Conservation (phyloP, 2,329 filamentous ascomycete species). For the Calonectria fujianensis region DNA sequence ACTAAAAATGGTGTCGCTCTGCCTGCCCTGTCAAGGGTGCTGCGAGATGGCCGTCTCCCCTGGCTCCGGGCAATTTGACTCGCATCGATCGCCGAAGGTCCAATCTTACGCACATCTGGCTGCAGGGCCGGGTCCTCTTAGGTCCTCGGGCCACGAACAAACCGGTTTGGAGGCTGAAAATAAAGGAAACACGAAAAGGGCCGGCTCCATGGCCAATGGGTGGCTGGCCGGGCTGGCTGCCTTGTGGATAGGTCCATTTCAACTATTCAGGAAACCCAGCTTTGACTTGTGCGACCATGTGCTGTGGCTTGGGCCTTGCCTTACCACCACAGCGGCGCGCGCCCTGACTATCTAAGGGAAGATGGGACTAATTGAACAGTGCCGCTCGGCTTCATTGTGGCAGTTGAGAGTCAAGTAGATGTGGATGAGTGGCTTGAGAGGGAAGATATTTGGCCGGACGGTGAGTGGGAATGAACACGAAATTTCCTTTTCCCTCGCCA, state of each 20-base stretch:
- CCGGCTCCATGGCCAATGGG: background rate
- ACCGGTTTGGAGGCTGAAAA: conserved; percentile 35
- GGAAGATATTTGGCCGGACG: conserved; percentile 1
- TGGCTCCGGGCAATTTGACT: conserved; percentile 51
- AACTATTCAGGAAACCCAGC: conserved; percentile 13
- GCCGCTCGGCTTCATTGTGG: conserved; percentile 22
- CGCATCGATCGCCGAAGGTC: conserved; percentile 48
- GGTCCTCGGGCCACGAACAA: conserved; percentile 11
- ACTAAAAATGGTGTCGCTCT: conserved; percentile 49
- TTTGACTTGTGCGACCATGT: conserved; percentile 20
- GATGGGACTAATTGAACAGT: conserved; percentile 28
- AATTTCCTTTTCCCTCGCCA: conserved; percentile 9
- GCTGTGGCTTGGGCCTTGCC: conserved; percentile 31
- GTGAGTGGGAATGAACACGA: conserved; percentile 10
- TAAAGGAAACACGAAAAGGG: conserved; percentile 33
- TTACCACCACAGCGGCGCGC: conserved; percentile 16
- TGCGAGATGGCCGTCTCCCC: conserved; percentile 43
- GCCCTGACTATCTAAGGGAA: conserved; percentile 11
- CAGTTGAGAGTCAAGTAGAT: background rate
- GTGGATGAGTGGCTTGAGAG: conserved; percentile 19
- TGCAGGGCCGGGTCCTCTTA: conserved; percentile 6
- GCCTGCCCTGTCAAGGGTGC: conserved; percentile 24
- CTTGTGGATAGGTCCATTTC: background rate
- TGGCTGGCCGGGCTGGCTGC: conserved; percentile 9
- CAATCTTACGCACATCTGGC: conserved; percentile 43